These are phyloP conservation scores for Komagataella mondaviorum DNA, from an alignment of 805 yeast species.

Conservation along the genomic window DNA sequence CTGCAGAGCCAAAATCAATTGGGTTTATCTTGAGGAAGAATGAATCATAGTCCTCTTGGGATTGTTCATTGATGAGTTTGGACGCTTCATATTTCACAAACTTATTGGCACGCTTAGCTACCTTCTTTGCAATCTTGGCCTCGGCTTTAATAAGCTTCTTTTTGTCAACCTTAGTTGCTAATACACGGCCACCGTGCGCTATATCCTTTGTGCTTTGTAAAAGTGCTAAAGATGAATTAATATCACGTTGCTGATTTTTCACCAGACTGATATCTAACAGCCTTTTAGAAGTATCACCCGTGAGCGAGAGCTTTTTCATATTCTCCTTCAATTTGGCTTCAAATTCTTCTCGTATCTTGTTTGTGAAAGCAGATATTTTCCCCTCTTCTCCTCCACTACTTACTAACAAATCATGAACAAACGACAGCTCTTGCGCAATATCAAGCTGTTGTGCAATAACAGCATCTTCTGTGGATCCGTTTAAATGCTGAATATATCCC, in stretches of 20 bases:
- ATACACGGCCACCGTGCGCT: constrained; percentile 82
- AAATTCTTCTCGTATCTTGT: constrained; percentile 32
- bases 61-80: constrained; percentile 54
- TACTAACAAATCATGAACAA: constrained; percentile 47
- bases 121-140: constrained; percentile 92
- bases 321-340: constrained; percentile 45
- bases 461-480: constrained; percentile 67
- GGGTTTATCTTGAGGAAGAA: constrained; percentile 95
- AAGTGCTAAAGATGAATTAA: constrained; percentile 62
- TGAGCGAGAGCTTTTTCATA: constrained; percentile 59
- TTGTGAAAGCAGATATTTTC: constrained; percentile 36
- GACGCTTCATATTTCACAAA: constrained; percentile 92
- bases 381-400: constrained; percentile 73
- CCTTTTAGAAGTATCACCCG: constrained; percentile 83
- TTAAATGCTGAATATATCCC: constrained; percentile 78
- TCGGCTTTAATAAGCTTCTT: constrained; percentile 97
- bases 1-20: constrained; percentile 72
- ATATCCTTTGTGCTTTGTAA: constrained; percentile 73
- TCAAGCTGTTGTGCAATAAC: constrained; percentile 66
- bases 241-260: constrained; percentile 57
- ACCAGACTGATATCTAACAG: constrained; percentile 67
- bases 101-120: constrained; percentile 74
- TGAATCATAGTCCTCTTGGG: constrained; percentile 76
- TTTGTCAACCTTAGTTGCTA: constrained; percentile 90
- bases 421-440: constrained; percentile 52